These are phyloP conservation scores for Ogataea corticis DNA, from an alignment of 805 yeast species.

Conservation along the genomic window DNA sequence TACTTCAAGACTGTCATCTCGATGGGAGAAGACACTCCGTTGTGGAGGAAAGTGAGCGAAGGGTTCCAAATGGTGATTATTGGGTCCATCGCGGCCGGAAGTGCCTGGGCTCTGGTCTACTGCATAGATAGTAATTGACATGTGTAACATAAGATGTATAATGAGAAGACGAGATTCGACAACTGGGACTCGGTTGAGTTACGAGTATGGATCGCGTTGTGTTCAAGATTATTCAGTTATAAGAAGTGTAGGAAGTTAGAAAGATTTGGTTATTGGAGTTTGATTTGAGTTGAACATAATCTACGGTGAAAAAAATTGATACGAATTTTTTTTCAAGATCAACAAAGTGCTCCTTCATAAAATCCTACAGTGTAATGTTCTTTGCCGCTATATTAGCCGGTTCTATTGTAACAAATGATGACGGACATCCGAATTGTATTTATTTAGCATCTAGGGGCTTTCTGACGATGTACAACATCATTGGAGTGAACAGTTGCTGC, in stretches of 20 bases:
- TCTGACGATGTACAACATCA: constrained; percentile 89
- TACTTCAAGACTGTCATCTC: constrained; percentile 81
- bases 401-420: too few species aligned
- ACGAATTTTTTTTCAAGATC: too few species aligned
- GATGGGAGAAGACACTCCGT: constrained; percentile 75
- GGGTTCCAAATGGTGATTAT: constrained; percentile 92
- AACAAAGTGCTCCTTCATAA: too few species aligned
- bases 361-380: too few species aligned
- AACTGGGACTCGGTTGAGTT: too few species aligned
- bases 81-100: constrained; percentile 97
- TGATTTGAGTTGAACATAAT: too few species aligned
- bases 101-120: constrained; percentile 91
- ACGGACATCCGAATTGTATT: too few species aligned
- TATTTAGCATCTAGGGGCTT: constrained; percentile 57
- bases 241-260: too few species aligned
- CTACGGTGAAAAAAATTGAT: too few species aligned
- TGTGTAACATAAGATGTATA: constrained; percentile 5
- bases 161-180: neutral
- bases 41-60: constrained; percentile 60
- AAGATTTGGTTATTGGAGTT: too few species aligned
- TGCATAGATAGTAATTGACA: constrained; percentile 51
- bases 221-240: too few species aligned
- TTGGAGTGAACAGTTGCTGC: constrained; percentile 90
- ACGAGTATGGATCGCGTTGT: neutral
- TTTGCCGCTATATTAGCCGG: too few species aligned